A percentile compares a stretch with the other conserved stretches of the same genome.
phyloP scores from a whole-genome alignment of 306 rosid genomes.

The Argentina anserina region DNA sequence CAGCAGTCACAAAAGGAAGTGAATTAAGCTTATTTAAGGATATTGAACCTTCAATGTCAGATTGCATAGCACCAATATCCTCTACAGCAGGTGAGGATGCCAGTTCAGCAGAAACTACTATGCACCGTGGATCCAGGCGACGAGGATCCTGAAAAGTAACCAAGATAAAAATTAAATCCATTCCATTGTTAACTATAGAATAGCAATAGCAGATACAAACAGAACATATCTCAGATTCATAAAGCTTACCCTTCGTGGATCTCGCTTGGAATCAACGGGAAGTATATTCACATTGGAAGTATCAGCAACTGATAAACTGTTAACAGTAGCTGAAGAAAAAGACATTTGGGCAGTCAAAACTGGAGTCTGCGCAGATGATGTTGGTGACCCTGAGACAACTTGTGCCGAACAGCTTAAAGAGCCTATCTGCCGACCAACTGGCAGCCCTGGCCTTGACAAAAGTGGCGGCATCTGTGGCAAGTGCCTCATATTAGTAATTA shows the following conservation, averaged over 20 bases:
- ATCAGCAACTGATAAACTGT: constrained; percentile 52
- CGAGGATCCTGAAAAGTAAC: constrained; percentile 86
- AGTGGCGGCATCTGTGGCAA: constrained; percentile 78
- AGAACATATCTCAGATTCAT: constrained; percentile 15
- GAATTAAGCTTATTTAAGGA: constrained; percentile 48
- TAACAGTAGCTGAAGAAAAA: constrained; percentile 39
- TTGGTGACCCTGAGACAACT: constrained; percentile 43
- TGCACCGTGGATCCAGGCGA: constrained; percentile 90
- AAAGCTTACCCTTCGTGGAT: constrained; percentile 82
- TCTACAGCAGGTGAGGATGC: constrained; percentile 45
- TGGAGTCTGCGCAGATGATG: constrained; percentile 57
- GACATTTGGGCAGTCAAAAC: constrained; percentile 46
- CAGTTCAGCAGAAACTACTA: constrained; percentile 40
- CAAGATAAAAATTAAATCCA: constrained; percentile 15
- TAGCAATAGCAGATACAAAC: neutral
- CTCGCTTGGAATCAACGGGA: constrained; percentile 79
- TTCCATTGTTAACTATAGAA: neutral
- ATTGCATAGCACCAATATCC: constrained; percentile 40
- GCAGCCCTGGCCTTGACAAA: constrained; percentile 56
- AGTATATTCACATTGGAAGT: constrained; percentile 41
- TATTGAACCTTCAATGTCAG: constrained; percentile 52
- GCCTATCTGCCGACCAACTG: constrained; percentile 44
- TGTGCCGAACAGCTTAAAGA: constrained; percentile 47
- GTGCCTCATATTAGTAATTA: constrained; percentile 90
- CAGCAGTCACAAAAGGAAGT: constrained; percentile 28